Percentiles rank a stretch among this genome's conserved stretches.
Conservation (phyloP, 2,329 filamentous ascomycete species). For the Aspergillus flavus region DNA sequence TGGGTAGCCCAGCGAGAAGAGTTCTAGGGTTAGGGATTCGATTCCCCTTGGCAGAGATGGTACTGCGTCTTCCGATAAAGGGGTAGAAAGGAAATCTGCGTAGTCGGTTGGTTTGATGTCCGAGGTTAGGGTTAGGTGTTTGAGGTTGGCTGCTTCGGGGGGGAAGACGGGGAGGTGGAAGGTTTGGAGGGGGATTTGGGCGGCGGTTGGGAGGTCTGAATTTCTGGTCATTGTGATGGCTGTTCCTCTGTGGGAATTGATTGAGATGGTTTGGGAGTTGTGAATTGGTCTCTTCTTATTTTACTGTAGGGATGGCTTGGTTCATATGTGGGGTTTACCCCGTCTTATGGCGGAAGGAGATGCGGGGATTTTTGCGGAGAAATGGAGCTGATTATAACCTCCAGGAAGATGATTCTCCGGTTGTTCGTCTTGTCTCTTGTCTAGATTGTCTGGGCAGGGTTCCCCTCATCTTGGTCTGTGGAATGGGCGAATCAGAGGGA, state of each 20-base stretch:
- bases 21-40: neutral
- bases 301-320: too few species aligned
- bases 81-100: slow-evolving; percentile 38
- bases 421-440: neutral
- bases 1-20: neutral
- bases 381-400: neutral
- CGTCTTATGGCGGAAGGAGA: neutral
- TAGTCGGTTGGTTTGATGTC: slow-evolving; percentile 48
- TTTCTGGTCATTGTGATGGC: neutral
- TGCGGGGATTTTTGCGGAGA: slow-evolving; percentile 2
- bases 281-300: too few species aligned
- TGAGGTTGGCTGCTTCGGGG: neutral
- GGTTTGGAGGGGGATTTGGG: slow-evolving; percentile 1
- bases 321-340: neutral
- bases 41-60: neutral
- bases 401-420: neutral
- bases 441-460: neutral
- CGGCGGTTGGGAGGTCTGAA: neutral
- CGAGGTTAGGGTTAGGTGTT: slow-evolving; percentile 1
- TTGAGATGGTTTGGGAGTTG: too few species aligned
- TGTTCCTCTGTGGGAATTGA: too few species aligned
- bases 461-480: neutral
- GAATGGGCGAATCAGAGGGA: neutral
- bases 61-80: slow-evolving; percentile 19
- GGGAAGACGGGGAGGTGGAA: neutral